These are phyloP conservation scores for Colletotrichum limetticola DNA, from an alignment of 2,329 filamentous ascomycete genomes.

Conservation along the genomic window DNA sequence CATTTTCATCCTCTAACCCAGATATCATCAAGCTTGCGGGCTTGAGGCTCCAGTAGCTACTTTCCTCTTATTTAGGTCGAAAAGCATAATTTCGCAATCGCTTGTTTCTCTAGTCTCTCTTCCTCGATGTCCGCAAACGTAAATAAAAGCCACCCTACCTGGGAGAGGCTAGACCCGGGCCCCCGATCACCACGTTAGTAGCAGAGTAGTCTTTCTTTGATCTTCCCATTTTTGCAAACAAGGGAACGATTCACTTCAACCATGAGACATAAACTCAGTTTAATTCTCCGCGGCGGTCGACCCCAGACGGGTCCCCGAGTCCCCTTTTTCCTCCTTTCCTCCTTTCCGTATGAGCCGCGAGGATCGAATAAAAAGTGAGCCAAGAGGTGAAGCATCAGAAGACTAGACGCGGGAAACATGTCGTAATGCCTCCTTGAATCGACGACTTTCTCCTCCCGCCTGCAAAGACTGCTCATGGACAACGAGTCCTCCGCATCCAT, in stretches of 20 bases:
- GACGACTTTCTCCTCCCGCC: background rate
- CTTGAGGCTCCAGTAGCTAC: background rate
- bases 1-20: background rate
- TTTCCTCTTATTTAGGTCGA: background rate
- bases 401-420: background rate
- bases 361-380: background rate
- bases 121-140: background rate
- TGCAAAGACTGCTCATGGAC: background rate
- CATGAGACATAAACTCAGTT: background rate
- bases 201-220: background rate
- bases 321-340: too few species aligned
- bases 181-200: background rate
- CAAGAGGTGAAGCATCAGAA: background rate
- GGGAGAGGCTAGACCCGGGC: background rate
- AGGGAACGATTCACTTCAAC: background rate
- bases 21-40: background rate
- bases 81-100: background rate
- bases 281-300: background rate
- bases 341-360: background rate
- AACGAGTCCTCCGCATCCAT: background rate
- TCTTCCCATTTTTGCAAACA: background rate
- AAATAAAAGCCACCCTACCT: background rate
- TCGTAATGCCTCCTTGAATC: background rate
- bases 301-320: too few species aligned
- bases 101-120: background rate